Evolutionary conservation across 2,329 filamentous ascomycete genomes (phyloP), one percentile per base, ranked within the genome.

Genomic region (Fusarium odoratissimum): DNA sequence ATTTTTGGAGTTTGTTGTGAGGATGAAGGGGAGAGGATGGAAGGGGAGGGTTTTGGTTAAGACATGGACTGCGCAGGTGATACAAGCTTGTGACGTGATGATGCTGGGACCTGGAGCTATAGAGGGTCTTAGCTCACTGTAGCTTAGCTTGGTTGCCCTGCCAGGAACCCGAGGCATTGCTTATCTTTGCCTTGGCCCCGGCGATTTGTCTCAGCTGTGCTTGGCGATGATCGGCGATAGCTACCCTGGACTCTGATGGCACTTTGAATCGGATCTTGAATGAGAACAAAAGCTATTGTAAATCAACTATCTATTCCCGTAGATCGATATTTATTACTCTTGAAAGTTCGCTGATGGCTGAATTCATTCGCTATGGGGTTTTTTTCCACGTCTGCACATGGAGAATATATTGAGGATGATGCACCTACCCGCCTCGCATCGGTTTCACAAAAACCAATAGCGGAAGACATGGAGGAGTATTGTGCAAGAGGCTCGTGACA

Each of bases 91-190:
- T 71, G 67, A 75, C 66, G 66, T 69, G 51, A 69, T 75, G 61
- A 70, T 63, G 65, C 60, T 61, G 63, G 65, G 65, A 65, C 54
- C 54, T 35, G 55, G 41, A 57, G 58, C 58, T 61, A n/a, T 49
- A 12, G 17, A 28, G 28, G 13, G 21, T 5, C 35, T 58, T 62
- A 54, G 57, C 61, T 64, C 25, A 44, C 64, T 67, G 25, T 40
- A 69, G 65, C 49, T 42, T 69, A 63, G 57, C 72, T 57, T 64
- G 66, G 70, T 73, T 73, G 71, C 71, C 61, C 48, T 64, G 64
- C 61, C 71, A 74, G 63, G 71, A 62, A 74, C 67, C 64, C 64
- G 67, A 74, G 69, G 66, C 72, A 45, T 60, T 75, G 60, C 73
- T 73, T 74, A 71, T 75, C 63, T 56, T 57, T 73, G 42, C 44